phyloP scores from a whole-genome alignment of 2,329 filamentous ascomycete species.

The Dothiorella sarmentorum region DNA sequence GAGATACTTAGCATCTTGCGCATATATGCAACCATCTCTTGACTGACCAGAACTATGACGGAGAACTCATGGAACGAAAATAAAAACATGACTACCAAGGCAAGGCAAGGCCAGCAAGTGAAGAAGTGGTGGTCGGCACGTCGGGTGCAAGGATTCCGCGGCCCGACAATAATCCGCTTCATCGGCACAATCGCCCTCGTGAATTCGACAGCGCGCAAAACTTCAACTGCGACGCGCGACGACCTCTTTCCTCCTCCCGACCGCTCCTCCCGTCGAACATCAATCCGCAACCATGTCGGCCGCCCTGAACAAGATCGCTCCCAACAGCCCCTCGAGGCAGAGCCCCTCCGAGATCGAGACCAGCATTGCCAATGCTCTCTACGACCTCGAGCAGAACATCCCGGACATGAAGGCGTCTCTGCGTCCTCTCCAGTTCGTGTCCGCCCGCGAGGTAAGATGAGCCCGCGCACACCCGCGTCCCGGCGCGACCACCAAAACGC shows the following conservation, averaged over 20 bases:
- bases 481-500: not conserved
- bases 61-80: too few relatives aligned
- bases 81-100: too few relatives aligned
- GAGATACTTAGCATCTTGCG: too few relatives aligned
- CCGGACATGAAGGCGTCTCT: conserved; percentile 94
- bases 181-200: conserved; percentile 13
- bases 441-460: conserved; percentile 94
- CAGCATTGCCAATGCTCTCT: conserved; percentile 94
- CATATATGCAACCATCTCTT: too few relatives aligned
- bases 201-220: conserved; percentile 8
- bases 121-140: not conserved
- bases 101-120: too few relatives aligned
- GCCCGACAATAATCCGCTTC: not conserved
- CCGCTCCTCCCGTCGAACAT: conserved; percentile 15
- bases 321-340: conserved; percentile 82
- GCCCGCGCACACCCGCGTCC: conserved; percentile 23
- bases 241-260: not conserved
- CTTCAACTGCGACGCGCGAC: conserved; percentile 17
- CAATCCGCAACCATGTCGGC: conserved; percentile 40
- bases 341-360: conserved; percentile 97
- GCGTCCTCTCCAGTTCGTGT: conserved; percentile 97
- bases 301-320: conserved; percentile 95
- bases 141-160: not conserved
- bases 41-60: too few relatives aligned
- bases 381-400: conserved; percentile 99